Conservation (phyloP, 768 basidiomycete genomes). For the Neoboletus subvelutipes region DNA sequence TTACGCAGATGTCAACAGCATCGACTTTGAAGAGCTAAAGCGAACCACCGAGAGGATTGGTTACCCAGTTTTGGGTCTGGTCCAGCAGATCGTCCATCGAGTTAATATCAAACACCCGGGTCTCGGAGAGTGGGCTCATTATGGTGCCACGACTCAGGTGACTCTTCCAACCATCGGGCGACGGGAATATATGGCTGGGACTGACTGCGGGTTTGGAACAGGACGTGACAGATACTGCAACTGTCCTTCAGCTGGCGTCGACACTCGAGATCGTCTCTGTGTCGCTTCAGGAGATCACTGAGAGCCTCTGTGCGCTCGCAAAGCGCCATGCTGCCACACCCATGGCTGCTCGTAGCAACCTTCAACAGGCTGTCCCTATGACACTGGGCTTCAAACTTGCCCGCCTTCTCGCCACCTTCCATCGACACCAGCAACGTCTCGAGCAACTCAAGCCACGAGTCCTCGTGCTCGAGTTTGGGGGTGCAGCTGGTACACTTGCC, state of each 20-base stretch:
- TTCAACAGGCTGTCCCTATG: conserved; percentile 50
- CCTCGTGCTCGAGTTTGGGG: conserved; percentile 44
- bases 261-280: conserved; percentile 37
- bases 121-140: conserved; percentile 48
- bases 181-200: neutral
- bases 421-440: conserved; percentile 40
- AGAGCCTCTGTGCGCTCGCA: conserved; percentile 31
- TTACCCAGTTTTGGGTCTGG: conserved; percentile 45
- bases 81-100: conserved; percentile 42
- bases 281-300: conserved; percentile 31
- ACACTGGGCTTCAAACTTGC: conserved; percentile 48
- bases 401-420: conserved; percentile 43
- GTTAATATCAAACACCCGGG: conserved; percentile 35
- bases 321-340: conserved; percentile 36
- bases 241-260: conserved; percentile 41
- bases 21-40: conserved; percentile 40
- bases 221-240: conserved; percentile 52
- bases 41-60: conserved; percentile 43
- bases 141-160: conserved; percentile 51
- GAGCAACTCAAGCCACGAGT: conserved; percentile 37
- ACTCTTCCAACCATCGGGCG: neutral
- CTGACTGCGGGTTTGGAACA: conserved; percentile 12
- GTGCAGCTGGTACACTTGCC: conserved; percentile 47
- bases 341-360: conserved; percentile 47
- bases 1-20: conserved; percentile 34